A percentile compares a stretch with the other conserved stretches of the same genome.
Evolutionary conservation across 306 rosid species (phyloP).

Genomic region (Vigna unguiculata): DNA sequence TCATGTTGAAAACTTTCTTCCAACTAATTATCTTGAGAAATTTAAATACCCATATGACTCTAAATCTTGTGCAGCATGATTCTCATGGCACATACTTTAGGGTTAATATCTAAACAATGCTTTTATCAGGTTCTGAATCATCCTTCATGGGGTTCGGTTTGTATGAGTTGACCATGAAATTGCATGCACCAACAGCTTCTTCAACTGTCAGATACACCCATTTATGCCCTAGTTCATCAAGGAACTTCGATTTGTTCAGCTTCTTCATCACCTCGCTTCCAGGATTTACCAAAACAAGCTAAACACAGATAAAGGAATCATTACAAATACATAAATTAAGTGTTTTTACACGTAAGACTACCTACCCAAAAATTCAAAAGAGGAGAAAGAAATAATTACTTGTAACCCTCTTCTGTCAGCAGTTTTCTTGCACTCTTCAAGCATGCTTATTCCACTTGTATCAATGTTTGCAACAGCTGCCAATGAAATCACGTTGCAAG

Average conservation of each 20-base stretch:
- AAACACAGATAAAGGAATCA: neutral
- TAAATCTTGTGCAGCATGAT: constrained; percentile 42
- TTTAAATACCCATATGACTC: constrained; percentile 26
- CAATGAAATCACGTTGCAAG: constrained; percentile 25
- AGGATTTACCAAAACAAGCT: constrained; percentile 88
- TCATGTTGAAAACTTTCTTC: constrained; percentile 37
- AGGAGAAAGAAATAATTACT: constrained; percentile 43
- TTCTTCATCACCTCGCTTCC: constrained; percentile 94
- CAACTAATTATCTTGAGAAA: constrained; percentile 34
- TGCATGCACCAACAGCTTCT: constrained; percentile 94
- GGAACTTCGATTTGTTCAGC: constrained; percentile 74
- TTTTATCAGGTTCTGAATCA: constrained; percentile 60
- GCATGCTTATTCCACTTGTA: constrained; percentile 95
- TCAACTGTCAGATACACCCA: constrained; percentile 88
- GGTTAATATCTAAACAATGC: constrained; percentile 28
- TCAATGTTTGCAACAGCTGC: constrained; percentile 94
- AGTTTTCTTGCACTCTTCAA: constrained; percentile 83
- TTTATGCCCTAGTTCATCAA: constrained; percentile 71
- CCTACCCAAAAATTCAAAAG: too few relatives aligned
- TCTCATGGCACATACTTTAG: constrained; percentile 36
- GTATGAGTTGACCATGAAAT: constrained; percentile 66
- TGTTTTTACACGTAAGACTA: too few relatives aligned
- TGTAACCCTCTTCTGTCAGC: constrained; percentile 79
- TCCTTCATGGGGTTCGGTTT: constrained; percentile 59
- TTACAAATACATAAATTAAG: neutral